phyloP scores from a whole-genome alignment of 2,329 filamentous ascomycete genomes.

The Calonectria pseudoreteaudii region DNA sequence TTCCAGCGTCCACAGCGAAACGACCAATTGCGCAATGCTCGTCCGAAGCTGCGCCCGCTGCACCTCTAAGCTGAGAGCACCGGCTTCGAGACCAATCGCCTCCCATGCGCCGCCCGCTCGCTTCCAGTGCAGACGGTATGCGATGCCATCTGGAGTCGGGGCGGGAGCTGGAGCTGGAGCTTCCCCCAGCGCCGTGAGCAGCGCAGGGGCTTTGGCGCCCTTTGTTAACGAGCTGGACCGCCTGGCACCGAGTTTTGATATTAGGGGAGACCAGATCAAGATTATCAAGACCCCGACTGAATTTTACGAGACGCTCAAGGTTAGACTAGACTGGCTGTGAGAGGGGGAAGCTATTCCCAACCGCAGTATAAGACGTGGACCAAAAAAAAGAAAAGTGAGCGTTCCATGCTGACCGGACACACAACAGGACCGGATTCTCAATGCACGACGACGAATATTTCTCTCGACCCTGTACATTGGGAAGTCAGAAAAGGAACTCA shows the following conservation, averaged over 20 bases:
- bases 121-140: conserved; percentile 55
- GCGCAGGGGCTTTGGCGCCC: conserved; percentile 60
- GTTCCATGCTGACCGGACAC: conserved; percentile 23
- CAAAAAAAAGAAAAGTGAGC: background rate
- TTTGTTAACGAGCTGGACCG: conserved; percentile 82
- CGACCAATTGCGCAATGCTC: conserved; percentile 45
- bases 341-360: background rate
- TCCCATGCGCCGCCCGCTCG: conserved; percentile 46
- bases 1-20: background rate
- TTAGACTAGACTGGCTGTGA: conserved; percentile 47
- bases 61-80: conserved; percentile 40
- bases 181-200: conserved; percentile 38
- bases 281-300: conserved; percentile 85
- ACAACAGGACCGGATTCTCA: conserved; percentile 79
- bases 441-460: conserved; percentile 84
- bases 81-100: conserved; percentile 37
- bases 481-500: conserved; percentile 90
- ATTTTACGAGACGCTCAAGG: conserved; percentile 93
- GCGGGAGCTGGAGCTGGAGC: conserved; percentile 14
- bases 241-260: conserved; percentile 89
- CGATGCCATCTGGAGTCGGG: conserved; percentile 45
- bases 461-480: conserved; percentile 98
- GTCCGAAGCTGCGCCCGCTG: conserved; percentile 50
- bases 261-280: conserved; percentile 82
- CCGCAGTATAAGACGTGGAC: background rate